These are phyloP conservation scores for Castanea crenata DNA, from an alignment of 306 rosid genomes.

Conservation along the genomic window DNA sequence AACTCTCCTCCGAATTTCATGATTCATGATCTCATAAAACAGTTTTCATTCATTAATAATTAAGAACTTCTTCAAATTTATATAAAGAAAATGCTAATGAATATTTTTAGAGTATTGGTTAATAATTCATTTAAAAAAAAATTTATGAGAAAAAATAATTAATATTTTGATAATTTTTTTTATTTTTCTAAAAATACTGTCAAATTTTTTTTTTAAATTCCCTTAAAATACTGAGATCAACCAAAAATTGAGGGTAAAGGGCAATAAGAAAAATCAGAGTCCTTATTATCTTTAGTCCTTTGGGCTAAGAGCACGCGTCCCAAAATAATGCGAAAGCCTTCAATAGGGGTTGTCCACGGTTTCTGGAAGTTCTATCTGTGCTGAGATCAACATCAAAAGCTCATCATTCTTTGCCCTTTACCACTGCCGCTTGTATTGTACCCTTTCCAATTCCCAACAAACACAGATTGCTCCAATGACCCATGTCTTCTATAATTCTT, in stretches of 20 bases:
- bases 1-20: too few relatives aligned
- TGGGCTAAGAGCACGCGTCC: constrained; percentile 56
- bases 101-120: too few relatives aligned
- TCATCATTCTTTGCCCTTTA: constrained; percentile 57
- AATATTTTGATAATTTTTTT: too few relatives aligned
- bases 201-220: background rate
- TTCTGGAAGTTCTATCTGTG: constrained; percentile 38
- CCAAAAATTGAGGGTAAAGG: constrained; percentile 6
- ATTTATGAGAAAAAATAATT: too few relatives aligned
- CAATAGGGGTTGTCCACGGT: constrained; percentile 45
- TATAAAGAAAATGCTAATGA: too few relatives aligned
- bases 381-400: constrained; percentile 52
- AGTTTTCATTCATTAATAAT: too few relatives aligned
- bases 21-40: background rate
- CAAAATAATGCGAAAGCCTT: constrained; percentile 45
- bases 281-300: constrained; percentile 29
- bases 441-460: constrained; percentile 6
- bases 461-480: background rate
- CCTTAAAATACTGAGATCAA: background rate
- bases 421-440: constrained; percentile 17
- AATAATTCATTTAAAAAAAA: too few relatives aligned
- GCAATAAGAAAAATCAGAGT: constrained; percentile 10
- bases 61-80: too few relatives aligned
- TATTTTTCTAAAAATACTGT: too few relatives aligned
- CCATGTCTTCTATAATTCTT: background rate